Base-by-base conservation (phyloP, 257 asterid genomes). In the Verbena officinalis region DNA sequence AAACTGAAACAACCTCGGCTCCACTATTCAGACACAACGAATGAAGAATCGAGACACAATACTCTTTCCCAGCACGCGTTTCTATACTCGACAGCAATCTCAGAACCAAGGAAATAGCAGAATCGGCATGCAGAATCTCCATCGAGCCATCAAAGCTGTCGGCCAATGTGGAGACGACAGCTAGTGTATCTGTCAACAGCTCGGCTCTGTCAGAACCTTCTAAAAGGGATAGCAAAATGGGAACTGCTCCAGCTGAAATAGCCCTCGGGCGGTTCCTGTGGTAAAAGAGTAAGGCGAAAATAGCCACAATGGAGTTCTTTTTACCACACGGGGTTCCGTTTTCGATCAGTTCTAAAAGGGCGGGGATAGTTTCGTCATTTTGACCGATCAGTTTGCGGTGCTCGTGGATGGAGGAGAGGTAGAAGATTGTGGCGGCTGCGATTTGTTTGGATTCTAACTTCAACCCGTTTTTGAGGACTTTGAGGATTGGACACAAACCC, bases 351-450 rank as follows among this genome's bases (percentile, higher is more conserved):
- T 76, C 79, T 4, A 86, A 64, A 34, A 89, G 48, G 17, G 83
- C 75, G 11, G 86, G 87, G 72, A 86, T 71, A 0, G 73, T 71
- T 20, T 71, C 81, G 2, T 43, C 50, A n/a, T 72, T 79, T 46
- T 77, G 89, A 7, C 93, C 95, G 0, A 86, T 80, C 61, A 64
- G 17, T 46, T 64, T 79, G 7, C 95, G 83, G 30, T 82, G 53
- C 27, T 82, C 85, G 1, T 83, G 83, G 5, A 73, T 55, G 1
- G 96, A 86, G 1, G 87, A 68, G 43, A 89, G 78, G 77, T 86
- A 89, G 36, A 89, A 89, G 1, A 86, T 51, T 3, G 75, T 70
- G 1, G 92, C 96, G 1, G 95, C 96, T 51, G 96, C 96, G 0
- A 30, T 79, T 60, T 89, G 96, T 49, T 64, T 73, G 3, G 85